Evolutionary conservation across 352 stramenopile species (phyloP), one percentile per base, ranked within the genome.

Genomic region (Phytophthora litchii): DNA sequence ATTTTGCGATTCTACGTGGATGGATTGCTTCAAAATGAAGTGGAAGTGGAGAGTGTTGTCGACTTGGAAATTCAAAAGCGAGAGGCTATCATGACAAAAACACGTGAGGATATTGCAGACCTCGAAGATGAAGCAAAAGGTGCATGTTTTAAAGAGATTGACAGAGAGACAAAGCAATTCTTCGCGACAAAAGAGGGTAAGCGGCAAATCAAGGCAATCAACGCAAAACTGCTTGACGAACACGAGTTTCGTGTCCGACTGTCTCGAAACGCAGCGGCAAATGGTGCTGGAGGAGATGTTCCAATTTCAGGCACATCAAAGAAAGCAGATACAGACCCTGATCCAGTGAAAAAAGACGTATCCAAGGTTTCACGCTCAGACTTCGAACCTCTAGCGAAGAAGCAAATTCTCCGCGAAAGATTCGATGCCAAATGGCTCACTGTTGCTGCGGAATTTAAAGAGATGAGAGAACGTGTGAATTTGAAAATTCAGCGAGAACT

Each of bases 1-100:
- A 83, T 90, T 27, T 35, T 95, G 32, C 69, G 83, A 11, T 67
- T 97, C 11, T 97, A 87, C 54, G 84, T 97, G 11, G 72, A 97
- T 59, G 77, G 82, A 0, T 79, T 78, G 17, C 50, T 92, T 0
- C 72, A 88, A 23, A 85, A 75, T 31, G 85, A 94, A 56, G 72
- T 94, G 2, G 80, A 92, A 45, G 78, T 88, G 16, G 80, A 87
- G 9, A 84, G 46, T 17, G 71, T 96, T 6, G 74, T 96, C n/a
- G 77, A 86, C 40, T 19, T 74, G 16, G 81, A 90, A 60, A 68
- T 90, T 20, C 74, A 81, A 17, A 88, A 85, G 42, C 67, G 75
- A 14, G 82, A 89, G 19, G 75, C 71, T 0, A 59, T 91, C 17
- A 83, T 92, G 29, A 62, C 64, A n/a, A 92, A 91, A 57, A 90